Percentiles rank a stretch among this genome's conserved stretches.
Conservation (phyloP, 2,329 filamentous ascomycete genomes). For the Nigrograna mackinnonii region DNA sequence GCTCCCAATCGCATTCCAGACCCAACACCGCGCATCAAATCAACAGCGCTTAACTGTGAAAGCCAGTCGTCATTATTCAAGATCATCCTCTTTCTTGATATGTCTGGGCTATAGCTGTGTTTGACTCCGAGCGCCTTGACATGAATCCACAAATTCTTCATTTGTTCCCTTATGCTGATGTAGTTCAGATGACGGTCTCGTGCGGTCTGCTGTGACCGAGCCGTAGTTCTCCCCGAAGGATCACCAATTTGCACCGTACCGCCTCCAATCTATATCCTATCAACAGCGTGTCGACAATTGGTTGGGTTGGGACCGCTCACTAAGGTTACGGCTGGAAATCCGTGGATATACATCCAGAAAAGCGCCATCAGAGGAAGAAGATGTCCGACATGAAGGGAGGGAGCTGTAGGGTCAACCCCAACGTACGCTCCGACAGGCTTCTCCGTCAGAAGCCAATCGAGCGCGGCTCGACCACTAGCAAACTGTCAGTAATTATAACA, state of each 20-base stretch:
- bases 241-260: slow-evolving; percentile 80
- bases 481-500: slow-evolving; percentile 12
- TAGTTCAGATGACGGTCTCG: slow-evolving; percentile 65
- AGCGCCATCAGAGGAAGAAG: slow-evolving; percentile 80
- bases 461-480: slow-evolving; percentile 50
- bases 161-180: slow-evolving; percentile 69
- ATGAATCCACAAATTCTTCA: slow-evolving; percentile 74
- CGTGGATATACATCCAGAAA: slow-evolving; percentile 82
- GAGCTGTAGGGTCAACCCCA: slow-evolving; percentile 80
- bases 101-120: slow-evolving; percentile 66
- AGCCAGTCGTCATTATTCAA: slow-evolving; percentile 88
- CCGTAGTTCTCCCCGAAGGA: slow-evolving; percentile 70
- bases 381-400: slow-evolving; percentile 80
- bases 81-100: slow-evolving; percentile 68
- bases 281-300: slow-evolving; percentile 13
- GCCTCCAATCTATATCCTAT: slow-evolving; percentile 60
- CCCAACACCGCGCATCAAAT: slow-evolving; percentile 76
- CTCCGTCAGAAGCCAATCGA: slow-evolving; percentile 66
- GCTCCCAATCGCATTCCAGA: slow-evolving; percentile 76
- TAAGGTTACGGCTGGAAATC: slow-evolving; percentile 68
- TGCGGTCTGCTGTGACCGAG: slow-evolving; percentile 58
- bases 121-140: slow-evolving; percentile 68
- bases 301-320: slow-evolving; percentile 34
- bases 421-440: slow-evolving; percentile 76
- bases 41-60: slow-evolving; percentile 69